phyloP scores from a whole-genome alignment of 2,329 filamentous ascomycete species.

The Tolypocladium tundrense region DNA sequence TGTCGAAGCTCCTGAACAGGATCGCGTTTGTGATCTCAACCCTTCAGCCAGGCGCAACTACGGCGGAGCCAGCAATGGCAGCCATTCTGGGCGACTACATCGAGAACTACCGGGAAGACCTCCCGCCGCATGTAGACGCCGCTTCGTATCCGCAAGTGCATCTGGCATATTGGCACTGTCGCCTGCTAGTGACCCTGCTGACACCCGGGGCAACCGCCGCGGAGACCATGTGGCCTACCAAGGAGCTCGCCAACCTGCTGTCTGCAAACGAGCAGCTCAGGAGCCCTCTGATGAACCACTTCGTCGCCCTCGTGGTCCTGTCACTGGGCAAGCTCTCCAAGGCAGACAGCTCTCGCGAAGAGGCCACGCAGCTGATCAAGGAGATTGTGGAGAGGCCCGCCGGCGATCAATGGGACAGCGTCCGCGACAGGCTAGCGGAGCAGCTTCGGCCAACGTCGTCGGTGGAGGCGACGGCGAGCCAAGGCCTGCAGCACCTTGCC shows the following conservation, averaged over 20 bases:
- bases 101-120: slow-evolving; percentile 55
- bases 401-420: slow-evolving; percentile 44
- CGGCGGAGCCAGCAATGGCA: slow-evolving; percentile 22
- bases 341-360: slow-evolving; percentile 43
- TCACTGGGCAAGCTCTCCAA: slow-evolving; percentile 51
- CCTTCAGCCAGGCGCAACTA: slow-evolving; percentile 22
- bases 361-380: slow-evolving; percentile 44
- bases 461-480: slow-evolving; percentile 33
- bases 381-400: slow-evolving; percentile 45
- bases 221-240: slow-evolving; percentile 50
- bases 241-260: slow-evolving; percentile 48
- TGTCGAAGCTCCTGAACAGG: slow-evolving; percentile 44
- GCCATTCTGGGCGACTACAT: slow-evolving; percentile 25
- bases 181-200: slow-evolving; percentile 52
- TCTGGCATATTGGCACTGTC: slow-evolving; percentile 60
- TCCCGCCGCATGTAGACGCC: slow-evolving; percentile 47
- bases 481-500: slow-evolving; percentile 50
- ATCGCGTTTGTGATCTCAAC: slow-evolving; percentile 27
- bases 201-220: slow-evolving; percentile 43
- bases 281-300: slow-evolving; percentile 59
- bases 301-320: slow-evolving; percentile 48
- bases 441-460: slow-evolving; percentile 24
- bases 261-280: slow-evolving; percentile 42
- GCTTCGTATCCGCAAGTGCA: slow-evolving; percentile 46
- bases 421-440: slow-evolving; percentile 33